Evolutionary conservation across 148 eudicot species (phyloP), one percentile per base, ranked within the genome.

Genomic region (Salicornia ramosissima): DNA sequence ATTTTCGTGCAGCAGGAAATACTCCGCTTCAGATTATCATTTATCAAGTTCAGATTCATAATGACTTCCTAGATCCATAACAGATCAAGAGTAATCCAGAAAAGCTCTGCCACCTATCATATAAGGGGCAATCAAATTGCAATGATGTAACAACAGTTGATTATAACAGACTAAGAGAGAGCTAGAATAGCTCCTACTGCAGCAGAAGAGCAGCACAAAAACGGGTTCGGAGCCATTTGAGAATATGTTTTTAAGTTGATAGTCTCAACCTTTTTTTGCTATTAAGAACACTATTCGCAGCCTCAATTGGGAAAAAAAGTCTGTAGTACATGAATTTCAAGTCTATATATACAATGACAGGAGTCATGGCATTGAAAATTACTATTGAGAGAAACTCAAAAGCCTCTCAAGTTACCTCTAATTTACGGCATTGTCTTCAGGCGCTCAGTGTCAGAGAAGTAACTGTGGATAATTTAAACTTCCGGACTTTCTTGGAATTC

Each of bases 401-500:
- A 36, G 5, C 34, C 30, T 70, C 69, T 45, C 47, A 61, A 62
- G 42, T 72, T 52, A 75, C 73, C 56, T 51, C 67, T 59, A 22
- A 1, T 10, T 1, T 9, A 51, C 7, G 42, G 5, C 61, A 46
- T 22, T 28, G 53, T 36, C 55, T 67, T 89, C 84, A 93, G 73
- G 98, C 92, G 69, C 97, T 88, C 53, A 94, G 82, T 40, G 83
- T 73, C 81, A 94, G 67, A 63, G 97, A 86, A 78, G 83, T 69
- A 63, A 90, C 75, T 2, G 89, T 69, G n/a, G 98, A 94, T 31
- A 94, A 76, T 86, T 90, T 94, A 75, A 88, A 72, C 65, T 90
- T 94, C 21, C 80, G 80, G 50, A 80, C 80, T 80, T 90, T 87
- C 57, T 75, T 80, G 6, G 87, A 78, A 72, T 83, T 75, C 57